phyloP scores from a whole-genome alignment of 2,329 filamentous ascomycete species.

The Cordyceps javanica region DNA sequence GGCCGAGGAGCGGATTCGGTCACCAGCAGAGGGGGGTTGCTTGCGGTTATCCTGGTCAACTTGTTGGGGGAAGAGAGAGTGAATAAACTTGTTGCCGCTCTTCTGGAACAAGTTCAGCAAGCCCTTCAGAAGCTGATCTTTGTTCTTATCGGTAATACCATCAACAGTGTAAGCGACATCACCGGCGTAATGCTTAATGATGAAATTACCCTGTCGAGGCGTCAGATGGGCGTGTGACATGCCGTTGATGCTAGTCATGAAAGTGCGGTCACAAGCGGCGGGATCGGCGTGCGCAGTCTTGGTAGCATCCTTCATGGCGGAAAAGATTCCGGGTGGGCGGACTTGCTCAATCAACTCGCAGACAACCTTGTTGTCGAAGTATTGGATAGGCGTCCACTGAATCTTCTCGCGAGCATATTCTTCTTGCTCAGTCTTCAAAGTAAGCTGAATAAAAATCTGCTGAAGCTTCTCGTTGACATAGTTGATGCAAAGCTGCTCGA shows the following conservation, averaged over 20 bases:
- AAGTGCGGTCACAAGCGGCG: slow-evolving; percentile 87
- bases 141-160: slow-evolving; percentile 99
- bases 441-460: slow-evolving; percentile 98
- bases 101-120: slow-evolving; percentile 78
- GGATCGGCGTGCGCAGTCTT: slow-evolving; percentile 98
- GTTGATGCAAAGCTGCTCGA: slow-evolving; percentile 98
- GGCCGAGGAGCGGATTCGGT: slow-evolving; percentile 91
- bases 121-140: slow-evolving; percentile 93
- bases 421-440: slow-evolving; percentile 92
- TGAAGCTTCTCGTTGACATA: slow-evolving; percentile 99
- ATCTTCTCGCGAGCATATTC: slow-evolving; percentile 96
- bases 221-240: slow-evolving; percentile 89
- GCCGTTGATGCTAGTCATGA: slow-evolving; percentile 87
- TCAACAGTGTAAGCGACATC: slow-evolving; percentile 93
- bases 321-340: slow-evolving; percentile 86
- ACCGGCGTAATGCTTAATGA: slow-evolving; percentile 97
- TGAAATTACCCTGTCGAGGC: slow-evolving; percentile 89
- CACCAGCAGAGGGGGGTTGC: slow-evolving; percentile 87
- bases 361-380: slow-evolving; percentile 99
- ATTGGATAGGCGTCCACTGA: slow-evolving; percentile 97
- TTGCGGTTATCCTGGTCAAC: slow-evolving; percentile 95
- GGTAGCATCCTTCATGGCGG: slow-evolving; percentile 93
- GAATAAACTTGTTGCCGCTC: slow-evolving; percentile 80
- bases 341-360: slow-evolving; percentile 94
- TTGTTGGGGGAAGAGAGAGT: slow-evolving; percentile 82